Evolutionary conservation across 2,329 filamentous ascomycete species (phyloP).

Genomic region (Fusarium hostae): DNA sequence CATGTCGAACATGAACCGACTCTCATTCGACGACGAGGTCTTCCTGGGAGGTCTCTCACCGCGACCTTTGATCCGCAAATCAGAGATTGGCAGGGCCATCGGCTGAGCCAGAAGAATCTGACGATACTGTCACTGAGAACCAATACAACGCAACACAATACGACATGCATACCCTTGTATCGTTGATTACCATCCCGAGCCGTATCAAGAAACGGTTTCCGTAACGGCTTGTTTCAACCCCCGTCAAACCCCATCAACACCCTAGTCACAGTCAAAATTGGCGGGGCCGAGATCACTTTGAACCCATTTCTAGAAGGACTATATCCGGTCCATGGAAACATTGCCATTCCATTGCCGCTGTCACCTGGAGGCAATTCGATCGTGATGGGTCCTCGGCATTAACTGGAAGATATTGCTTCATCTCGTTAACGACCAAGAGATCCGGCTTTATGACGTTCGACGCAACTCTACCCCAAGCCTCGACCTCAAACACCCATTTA

Average conservation of each 20-base stretch:
- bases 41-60: constrained; percentile 60
- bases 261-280: constrained; percentile 22
- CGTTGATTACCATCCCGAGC: constrained; percentile 23
- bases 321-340: constrained; percentile 5
- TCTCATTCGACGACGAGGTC: constrained; percentile 60
- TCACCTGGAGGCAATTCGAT: constrained; percentile 3
- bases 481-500: not conserved
- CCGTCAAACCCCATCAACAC: constrained; percentile 17
- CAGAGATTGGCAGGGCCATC: constrained; percentile 65
- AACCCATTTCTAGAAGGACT: constrained; percentile 25
- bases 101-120: constrained; percentile 54
- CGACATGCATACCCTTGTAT: constrained; percentile 17
- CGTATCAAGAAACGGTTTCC: constrained; percentile 30
- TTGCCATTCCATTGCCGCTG: not conserved
- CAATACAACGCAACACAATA: not conserved
- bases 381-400: constrained; percentile 29
- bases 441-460: constrained; percentile 1
- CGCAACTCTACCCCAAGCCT: not conserved
- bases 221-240: constrained; percentile 40
- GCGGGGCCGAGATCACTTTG: constrained; percentile 35
- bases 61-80: constrained; percentile 58
- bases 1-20: constrained; percentile 54
- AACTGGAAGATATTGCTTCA: constrained; percentile 19
- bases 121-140: constrained; percentile 8
- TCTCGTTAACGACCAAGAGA: constrained; percentile 17